phyloP scores from a whole-genome alignment of 805 yeast genomes.

The Pichia paraexigua region DNA sequence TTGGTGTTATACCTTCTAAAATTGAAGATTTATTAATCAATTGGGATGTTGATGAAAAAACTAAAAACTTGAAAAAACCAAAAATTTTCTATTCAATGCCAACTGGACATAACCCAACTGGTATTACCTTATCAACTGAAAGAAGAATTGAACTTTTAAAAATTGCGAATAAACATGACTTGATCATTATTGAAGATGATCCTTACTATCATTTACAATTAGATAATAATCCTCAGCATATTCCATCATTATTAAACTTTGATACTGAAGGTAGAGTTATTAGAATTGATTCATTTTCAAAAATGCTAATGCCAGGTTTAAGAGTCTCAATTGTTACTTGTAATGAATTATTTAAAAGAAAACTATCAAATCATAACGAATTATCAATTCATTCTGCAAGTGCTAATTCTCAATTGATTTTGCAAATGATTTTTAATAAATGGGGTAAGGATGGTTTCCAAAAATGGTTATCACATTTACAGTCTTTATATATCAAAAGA shows the following conservation, averaged over 20 bases:
- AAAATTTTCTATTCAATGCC: conserved; percentile 61
- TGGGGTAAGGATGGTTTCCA: conserved; percentile 59
- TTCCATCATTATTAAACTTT: conserved; percentile 58
- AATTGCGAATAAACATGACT: conserved; percentile 57
- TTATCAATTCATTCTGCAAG: conserved; percentile 67
- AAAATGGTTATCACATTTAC: conserved; percentile 60
- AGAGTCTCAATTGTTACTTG: conserved; percentile 70
- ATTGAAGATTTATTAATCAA: conserved; percentile 51
- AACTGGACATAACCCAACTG: conserved; percentile 84
- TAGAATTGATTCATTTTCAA: conserved; percentile 72
- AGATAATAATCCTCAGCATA: conserved; percentile 38
- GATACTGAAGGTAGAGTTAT: conserved; percentile 75
- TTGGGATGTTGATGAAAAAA: conserved; percentile 54
- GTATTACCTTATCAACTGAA: conserved; percentile 51
- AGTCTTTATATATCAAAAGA: conserved; percentile 55
- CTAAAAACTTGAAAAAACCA: conserved; percentile 34
- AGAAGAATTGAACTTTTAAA: conserved; percentile 52
- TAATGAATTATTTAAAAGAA: conserved; percentile 46
- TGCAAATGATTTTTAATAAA: conserved; percentile 48
- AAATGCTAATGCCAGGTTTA: conserved; percentile 70
- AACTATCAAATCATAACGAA: conserved; percentile 52
- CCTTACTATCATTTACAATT: conserved; percentile 75
- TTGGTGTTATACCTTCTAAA: conserved; percentile 70
- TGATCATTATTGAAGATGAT: conserved; percentile 74
- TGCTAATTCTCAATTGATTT: conserved; percentile 60